These are phyloP conservation scores for Rehmannia glutinosa DNA, from an alignment of 257 asterid genomes.

Conservation along the genomic window DNA sequence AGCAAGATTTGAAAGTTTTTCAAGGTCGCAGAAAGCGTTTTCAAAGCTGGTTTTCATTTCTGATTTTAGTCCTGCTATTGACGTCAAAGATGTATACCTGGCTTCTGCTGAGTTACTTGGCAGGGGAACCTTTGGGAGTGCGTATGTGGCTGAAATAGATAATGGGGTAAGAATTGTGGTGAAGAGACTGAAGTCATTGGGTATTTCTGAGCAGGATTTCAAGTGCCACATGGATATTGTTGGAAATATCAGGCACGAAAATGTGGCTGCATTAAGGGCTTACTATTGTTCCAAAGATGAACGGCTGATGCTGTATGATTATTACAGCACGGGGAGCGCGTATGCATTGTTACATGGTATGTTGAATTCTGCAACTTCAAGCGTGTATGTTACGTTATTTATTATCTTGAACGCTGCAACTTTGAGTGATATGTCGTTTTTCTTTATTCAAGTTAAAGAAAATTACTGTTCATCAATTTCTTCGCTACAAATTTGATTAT, in stretches of 20 bases:
- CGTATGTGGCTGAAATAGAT: neutral
- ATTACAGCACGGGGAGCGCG: constrained; percentile 3
- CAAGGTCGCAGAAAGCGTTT: neutral
- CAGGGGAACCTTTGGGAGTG: constrained; percentile 16
- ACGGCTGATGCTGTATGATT: constrained; percentile 14
- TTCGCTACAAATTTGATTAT: too few relatives aligned
- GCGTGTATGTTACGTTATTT: too few relatives aligned
- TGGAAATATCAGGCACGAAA: constrained; percentile 13
- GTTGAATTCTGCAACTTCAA: neutral
- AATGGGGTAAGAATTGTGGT: constrained; percentile 7
- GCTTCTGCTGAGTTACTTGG: constrained; percentile 9
- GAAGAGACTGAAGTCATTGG: constrained; percentile 4
- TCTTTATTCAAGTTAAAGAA: too few relatives aligned
- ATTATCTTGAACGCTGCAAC: too few relatives aligned
- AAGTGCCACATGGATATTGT: neutral
- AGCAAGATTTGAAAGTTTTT: neutral
- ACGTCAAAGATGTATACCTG: neutral
- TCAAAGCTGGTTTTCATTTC: constrained; percentile 13
- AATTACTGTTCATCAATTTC: too few relatives aligned
- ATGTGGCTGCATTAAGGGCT: constrained; percentile 19
- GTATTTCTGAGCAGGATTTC: neutral
- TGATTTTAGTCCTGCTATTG: constrained; percentile 1
- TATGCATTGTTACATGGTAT: constrained; percentile 13
- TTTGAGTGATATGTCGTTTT: too few relatives aligned
- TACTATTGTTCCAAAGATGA: constrained; percentile 5